Evolutionary conservation across 2,329 filamentous ascomycete genomes (phyloP).

Genomic region (Diplodia mutila): DNA sequence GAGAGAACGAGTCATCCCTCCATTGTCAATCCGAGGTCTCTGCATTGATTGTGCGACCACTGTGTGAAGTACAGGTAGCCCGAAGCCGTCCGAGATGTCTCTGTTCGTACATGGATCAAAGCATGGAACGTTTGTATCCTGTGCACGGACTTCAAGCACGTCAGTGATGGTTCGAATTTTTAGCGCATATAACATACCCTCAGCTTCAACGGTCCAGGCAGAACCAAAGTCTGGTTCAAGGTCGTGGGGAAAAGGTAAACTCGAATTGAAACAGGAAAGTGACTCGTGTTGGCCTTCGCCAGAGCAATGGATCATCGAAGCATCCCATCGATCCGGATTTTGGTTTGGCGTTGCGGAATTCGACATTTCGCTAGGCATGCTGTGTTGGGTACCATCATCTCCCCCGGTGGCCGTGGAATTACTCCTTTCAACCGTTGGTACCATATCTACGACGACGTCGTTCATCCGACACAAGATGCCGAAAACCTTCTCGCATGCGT

Average conservation of each 20-base stretch:
- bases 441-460: neutral
- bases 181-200: neutral
- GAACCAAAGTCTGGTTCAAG: neutral
- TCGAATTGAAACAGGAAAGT: neutral
- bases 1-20: neutral
- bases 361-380: no score
- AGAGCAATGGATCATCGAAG: neutral
- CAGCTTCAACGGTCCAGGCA: neutral
- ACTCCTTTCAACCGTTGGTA: neutral
- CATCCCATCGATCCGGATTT: no score
- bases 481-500: neutral
- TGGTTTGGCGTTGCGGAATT: no score
- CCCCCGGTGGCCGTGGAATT: no score
- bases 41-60: neutral
- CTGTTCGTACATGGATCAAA: neutral
- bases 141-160: neutral
- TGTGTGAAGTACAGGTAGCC: neutral
- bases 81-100: neutral
- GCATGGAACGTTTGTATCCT: neutral
- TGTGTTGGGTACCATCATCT: no score
- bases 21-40: neutral
- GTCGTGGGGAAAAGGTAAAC: neutral
- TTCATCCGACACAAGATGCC: constrained; percentile 17
- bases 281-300: neutral
- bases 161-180: neutral